A percentile compares a stretch with the other conserved stretches of the same genome.
phyloP scores from a whole-genome alignment of 345 rosid species.

The Eucalyptus brandiana region DNA sequence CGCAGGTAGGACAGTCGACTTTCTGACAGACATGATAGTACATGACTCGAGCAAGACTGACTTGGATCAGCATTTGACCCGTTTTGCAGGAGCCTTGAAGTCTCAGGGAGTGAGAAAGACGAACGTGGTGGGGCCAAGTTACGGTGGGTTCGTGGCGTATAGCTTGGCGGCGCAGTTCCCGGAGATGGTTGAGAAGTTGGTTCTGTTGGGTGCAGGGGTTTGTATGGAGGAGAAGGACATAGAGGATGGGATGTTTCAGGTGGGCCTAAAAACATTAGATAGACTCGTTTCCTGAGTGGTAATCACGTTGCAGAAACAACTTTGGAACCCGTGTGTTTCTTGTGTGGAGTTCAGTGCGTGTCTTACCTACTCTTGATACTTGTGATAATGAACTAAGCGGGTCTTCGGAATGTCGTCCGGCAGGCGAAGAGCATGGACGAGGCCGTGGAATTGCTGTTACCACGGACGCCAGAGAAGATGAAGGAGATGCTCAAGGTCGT shows the following conservation, averaged over 20 bases:
- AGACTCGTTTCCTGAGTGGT: neutral
- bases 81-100: neutral
- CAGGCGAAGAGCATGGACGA: neutral
- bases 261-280: neutral
- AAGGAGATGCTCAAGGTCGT: neutral
- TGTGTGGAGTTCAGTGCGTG: neutral
- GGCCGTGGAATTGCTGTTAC: neutral
- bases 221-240: slow-evolving; percentile 6
- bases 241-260: neutral
- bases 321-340: neutral
- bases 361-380: neutral
- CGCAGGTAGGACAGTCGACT: neutral
- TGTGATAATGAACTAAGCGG: neutral
- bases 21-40: neutral
- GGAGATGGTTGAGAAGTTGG: slow-evolving; percentile 4
- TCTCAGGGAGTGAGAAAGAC: neutral
- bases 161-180: slow-evolving; percentile 5
- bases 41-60: neutral
- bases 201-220: slow-evolving; percentile 3
- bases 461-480: slow-evolving; percentile 1
- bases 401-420: neutral
- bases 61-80: neutral
- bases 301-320: neutral
- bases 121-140: slow-evolving; percentile 9
- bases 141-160: slow-evolving; percentile 14